phyloP scores from a whole-genome alignment of 2,329 filamentous ascomycete genomes.

The Coniochaeta prunicola region DNA sequence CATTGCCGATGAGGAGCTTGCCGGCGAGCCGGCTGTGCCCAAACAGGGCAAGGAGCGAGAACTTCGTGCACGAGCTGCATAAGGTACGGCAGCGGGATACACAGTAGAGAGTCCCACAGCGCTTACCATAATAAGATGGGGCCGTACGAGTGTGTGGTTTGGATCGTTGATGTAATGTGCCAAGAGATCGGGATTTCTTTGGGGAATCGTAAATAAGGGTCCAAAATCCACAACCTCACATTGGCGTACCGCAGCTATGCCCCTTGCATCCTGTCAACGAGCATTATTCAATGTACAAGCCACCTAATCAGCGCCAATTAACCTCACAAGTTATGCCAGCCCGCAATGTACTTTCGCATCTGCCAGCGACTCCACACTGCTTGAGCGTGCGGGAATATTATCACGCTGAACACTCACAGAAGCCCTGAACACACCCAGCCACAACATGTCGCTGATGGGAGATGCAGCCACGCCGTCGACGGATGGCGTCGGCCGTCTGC shows the following conservation, averaged over 20 bases:
- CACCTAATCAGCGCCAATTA: too few relatives aligned
- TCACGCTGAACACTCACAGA: neutral
- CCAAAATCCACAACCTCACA: too few relatives aligned
- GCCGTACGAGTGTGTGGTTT: neutral
- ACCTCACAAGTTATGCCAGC: too few relatives aligned
- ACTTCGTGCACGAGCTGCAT: neutral
- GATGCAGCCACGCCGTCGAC: neutral
- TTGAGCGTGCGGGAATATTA: neutral
- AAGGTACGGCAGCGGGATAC: neutral
- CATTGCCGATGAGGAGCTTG: constrained; percentile 54
- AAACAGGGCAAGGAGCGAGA: constrained; percentile 10
- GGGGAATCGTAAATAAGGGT: neutral
- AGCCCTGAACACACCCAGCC: neutral
- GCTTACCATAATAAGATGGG: neutral
- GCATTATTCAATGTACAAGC: too few relatives aligned
- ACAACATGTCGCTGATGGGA: neutral
- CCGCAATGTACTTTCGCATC: too few relatives aligned
- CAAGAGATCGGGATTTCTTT: neutral
- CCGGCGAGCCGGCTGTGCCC: constrained; percentile 15
- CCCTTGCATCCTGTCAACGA: too few relatives aligned
- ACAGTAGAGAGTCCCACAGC: neutral
- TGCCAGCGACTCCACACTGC: neutral
- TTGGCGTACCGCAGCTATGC: too few relatives aligned
- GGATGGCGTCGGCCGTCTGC: neutral
- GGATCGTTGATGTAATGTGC: neutral